A percentile compares a stretch with the other conserved stretches of the same genome.
phyloP scores from a whole-genome alignment of 441 rosid species.

The Croton laevigatus region DNA sequence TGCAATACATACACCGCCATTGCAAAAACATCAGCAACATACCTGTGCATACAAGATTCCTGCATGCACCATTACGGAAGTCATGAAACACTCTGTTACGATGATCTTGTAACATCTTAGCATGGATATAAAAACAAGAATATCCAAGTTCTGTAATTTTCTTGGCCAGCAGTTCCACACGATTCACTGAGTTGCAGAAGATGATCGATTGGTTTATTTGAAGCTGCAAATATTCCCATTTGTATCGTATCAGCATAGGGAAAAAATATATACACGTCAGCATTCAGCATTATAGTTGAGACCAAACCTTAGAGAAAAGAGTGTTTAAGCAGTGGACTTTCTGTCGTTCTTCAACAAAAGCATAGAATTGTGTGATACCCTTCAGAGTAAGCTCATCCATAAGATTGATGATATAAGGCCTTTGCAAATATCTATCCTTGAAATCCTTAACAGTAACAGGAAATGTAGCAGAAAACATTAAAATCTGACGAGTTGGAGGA shows the following conservation, averaged over 20 bases:
- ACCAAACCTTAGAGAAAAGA: constrained; percentile 87
- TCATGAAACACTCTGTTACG: constrained; percentile 98
- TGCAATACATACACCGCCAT: background rate
- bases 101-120: constrained; percentile 99
- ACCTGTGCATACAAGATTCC: constrained; percentile 99
- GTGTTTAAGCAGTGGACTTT: constrained; percentile 98
- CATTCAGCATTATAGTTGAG: constrained; percentile 11
- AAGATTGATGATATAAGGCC: constrained; percentile 86
- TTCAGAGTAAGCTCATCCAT: constrained; percentile 99
- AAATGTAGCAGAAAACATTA: constrained; percentile 97
- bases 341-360: constrained; percentile 98
- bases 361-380: constrained; percentile 95
- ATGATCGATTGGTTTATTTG: constrained; percentile 98
- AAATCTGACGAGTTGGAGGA: constrained; percentile 71
- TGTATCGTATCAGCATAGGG: constrained; percentile 14
- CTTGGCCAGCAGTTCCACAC: constrained; percentile 96
- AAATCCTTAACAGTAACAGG: constrained; percentile 97
- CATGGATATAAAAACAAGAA: constrained; percentile 97
- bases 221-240: constrained; percentile 50
- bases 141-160: constrained; percentile 98
- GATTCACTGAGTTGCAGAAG: constrained; percentile 97
- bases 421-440: constrained; percentile 79
- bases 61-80: constrained; percentile 99
- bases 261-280: constrained; percentile 6
- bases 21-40: constrained; percentile 23